phyloP scores from a whole-genome alignment of 2,329 filamentous ascomycete genomes.

The Pyrenochaeta sp. region DNA sequence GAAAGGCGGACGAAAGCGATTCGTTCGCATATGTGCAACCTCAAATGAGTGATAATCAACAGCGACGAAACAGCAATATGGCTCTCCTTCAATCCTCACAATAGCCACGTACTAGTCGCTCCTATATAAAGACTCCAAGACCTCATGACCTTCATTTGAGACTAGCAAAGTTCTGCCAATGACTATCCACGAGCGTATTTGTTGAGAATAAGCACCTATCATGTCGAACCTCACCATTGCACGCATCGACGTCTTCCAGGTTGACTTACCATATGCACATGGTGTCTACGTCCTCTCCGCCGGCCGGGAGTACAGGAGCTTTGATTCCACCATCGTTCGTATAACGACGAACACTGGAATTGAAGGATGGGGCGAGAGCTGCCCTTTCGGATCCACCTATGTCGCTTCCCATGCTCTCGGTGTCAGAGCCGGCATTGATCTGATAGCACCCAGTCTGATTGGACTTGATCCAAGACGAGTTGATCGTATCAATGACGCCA shows the following conservation, averaged over 20 bases:
- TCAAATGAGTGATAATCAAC: too few species aligned
- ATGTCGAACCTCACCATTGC: slow-evolving; percentile 10
- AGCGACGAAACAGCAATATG: too few species aligned
- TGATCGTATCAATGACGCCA: slow-evolving; percentile 39
- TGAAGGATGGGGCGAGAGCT: slow-evolving; percentile 39
- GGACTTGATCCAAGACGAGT: slow-evolving; percentile 34
- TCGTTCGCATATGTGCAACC: neutral
- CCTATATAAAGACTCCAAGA: too few species aligned
- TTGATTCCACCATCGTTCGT: slow-evolving; percentile 37
- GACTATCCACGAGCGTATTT: too few species aligned
- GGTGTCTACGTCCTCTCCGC: slow-evolving; percentile 23
- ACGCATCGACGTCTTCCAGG: slow-evolving; percentile 32
- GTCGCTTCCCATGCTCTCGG: slow-evolving; percentile 31
- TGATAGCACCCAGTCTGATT: slow-evolving; percentile 31
- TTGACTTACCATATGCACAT: slow-evolving; percentile 26
- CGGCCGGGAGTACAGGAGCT: slow-evolving; percentile 25
- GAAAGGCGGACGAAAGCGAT: neutral
- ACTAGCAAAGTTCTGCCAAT: too few species aligned
- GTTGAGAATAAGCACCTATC: too few species aligned
- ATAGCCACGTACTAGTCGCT: too few species aligned
- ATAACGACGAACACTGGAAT: slow-evolving; percentile 26
- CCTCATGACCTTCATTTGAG: too few species aligned
- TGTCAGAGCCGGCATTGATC: slow-evolving; percentile 31
- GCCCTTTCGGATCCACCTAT: slow-evolving; percentile 30
- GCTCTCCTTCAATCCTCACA: too few species aligned